A percentile compares a stretch with the other conserved stretches of the same genome.
Evolutionary conservation across 2,329 filamentous ascomycete species (phyloP).

Genomic region (Talaromyces sp.): DNA sequence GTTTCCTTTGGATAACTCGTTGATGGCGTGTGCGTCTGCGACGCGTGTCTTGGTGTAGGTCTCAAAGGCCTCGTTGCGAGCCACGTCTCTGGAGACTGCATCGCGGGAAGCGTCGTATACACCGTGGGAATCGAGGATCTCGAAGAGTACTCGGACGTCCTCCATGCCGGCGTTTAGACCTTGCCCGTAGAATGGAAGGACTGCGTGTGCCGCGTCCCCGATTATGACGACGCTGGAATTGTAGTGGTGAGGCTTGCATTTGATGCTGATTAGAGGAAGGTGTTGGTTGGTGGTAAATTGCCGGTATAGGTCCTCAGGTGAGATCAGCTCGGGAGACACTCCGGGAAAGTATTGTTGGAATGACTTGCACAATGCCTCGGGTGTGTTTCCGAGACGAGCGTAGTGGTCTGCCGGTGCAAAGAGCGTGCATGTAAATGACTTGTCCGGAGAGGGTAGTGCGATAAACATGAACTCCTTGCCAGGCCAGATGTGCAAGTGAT

Average conservation of each 20-base stretch:
- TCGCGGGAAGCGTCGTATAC: conserved; percentile 35
- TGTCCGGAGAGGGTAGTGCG: conserved; percentile 83
- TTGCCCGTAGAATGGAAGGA: conserved; percentile 98
- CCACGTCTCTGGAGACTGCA: conserved; percentile 45
- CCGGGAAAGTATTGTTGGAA: conserved; percentile 86
- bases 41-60: conserved; percentile 72
- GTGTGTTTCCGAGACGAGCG: conserved; percentile 60
- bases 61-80: conserved; percentile 53
- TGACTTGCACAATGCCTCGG: conserved; percentile 71
- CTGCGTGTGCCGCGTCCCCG: conserved; percentile 92
- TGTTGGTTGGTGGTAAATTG: conserved; percentile 83
- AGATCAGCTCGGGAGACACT: conserved; percentile 59
- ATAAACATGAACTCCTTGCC: conserved; percentile 97
- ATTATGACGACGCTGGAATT: conserved; percentile 73
- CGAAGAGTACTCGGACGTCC: conserved; percentile 85
- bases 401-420: conserved; percentile 76
- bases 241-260: conserved; percentile 85
- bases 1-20: conserved; percentile 84
- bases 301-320: conserved; percentile 61
- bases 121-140: conserved; percentile 67
- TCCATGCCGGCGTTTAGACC: conserved; percentile 97
- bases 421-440: conserved; percentile 90
- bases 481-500: conserved; percentile 97
- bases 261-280: conserved; percentile 87
- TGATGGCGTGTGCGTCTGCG: conserved; percentile 82